These are phyloP conservation scores for Coemansia sp. DNA, from an alignment of 192 early-diverging fungal species.

Conservation along the genomic window DNA sequence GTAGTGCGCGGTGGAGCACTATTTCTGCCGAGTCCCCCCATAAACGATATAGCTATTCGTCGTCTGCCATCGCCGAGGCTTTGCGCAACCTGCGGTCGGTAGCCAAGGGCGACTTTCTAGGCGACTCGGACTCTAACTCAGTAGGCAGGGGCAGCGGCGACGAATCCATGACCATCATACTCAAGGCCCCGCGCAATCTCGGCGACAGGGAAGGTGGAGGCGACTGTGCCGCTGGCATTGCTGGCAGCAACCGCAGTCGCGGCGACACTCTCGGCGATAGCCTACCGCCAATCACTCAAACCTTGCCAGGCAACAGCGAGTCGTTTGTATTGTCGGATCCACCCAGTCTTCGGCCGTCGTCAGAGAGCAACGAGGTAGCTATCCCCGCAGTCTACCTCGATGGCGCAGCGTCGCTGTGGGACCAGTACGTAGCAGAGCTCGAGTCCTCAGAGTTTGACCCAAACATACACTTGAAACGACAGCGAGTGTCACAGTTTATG, in stretches of 20 bases:
- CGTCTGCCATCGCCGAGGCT: conserved; percentile 39
- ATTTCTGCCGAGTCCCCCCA: conserved; percentile 36
- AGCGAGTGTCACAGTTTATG: conserved; percentile 84
- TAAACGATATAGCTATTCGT: conserved; percentile 40
- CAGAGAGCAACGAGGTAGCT: conserved; percentile 16
- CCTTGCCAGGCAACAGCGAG: neutral
- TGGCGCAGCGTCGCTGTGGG: conserved; percentile 46
- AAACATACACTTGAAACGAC: conserved; percentile 79
- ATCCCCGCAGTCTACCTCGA: conserved; percentile 48
- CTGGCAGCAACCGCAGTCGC: neutral
- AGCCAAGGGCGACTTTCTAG: neutral
- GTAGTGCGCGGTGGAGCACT: conserved; percentile 37
- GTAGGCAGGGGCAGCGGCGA: conserved; percentile 12
- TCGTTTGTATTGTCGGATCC: neutral
- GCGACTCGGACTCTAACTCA: conserved; percentile 10
- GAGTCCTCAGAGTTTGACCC: conserved; percentile 61
- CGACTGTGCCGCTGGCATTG: neutral
- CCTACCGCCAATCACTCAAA: neutral
- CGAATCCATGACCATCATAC: conserved; percentile 49
- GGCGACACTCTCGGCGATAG: neutral
- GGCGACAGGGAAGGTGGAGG: neutral
- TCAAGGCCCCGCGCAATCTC: conserved; percentile 35
- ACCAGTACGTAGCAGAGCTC: conserved; percentile 49
- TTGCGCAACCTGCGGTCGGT: conserved; percentile 31
- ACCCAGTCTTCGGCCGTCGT: conserved; percentile 1